Conservation (phyloP, 768 basidiomycete genomes). For the Leccinum aurantiacum region DNA sequence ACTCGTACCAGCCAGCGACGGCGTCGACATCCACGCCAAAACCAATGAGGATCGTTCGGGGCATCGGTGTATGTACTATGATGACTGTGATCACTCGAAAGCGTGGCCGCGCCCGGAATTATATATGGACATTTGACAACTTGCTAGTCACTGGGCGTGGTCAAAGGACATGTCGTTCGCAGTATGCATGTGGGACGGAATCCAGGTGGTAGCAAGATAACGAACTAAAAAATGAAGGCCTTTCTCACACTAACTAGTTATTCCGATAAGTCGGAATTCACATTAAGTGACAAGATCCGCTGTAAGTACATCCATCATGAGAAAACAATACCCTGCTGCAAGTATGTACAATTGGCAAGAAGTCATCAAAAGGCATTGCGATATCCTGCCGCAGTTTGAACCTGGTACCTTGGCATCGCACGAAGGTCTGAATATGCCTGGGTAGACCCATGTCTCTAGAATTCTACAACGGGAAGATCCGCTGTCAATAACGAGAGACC, state of each 20-base stretch:
- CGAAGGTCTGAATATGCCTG: neutral
- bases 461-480: neutral
- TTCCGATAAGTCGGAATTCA: neutral
- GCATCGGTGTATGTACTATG: conserved; percentile 36
- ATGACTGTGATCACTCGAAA: neutral
- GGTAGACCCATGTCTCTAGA: neutral
- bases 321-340: neutral
- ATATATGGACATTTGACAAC: conserved; percentile 2
- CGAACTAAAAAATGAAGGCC: neutral
- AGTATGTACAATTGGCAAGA: neutral
- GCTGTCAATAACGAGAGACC: neutral
- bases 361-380: neutral
- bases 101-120: neutral
- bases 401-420: neutral
- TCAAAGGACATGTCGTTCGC: neutral
- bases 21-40: conserved; percentile 79
- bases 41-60: conserved; percentile 54
- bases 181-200: neutral
- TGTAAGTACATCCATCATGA: neutral
- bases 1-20: conserved; percentile 64
- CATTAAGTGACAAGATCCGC: neutral
- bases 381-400: neutral
- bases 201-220: neutral
- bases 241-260: conserved; percentile 1
- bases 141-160: neutral